Evolutionary conservation across 164 flowering plant species (phyloP).

Genomic region (Aristolochia fimbriata): DNA sequence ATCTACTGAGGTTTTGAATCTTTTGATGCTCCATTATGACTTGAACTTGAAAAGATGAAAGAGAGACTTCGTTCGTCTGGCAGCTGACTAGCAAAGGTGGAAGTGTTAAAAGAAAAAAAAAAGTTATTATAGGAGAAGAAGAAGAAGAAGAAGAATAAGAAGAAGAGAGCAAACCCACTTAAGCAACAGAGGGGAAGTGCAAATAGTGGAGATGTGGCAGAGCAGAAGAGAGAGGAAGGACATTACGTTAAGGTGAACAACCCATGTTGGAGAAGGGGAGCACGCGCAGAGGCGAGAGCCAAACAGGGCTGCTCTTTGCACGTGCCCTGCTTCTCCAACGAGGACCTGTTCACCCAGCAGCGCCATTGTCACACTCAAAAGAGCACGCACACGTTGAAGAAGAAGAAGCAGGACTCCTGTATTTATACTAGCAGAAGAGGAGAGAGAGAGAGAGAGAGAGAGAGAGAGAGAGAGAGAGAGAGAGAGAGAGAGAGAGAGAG

Average conservation of each 20-base stretch:
- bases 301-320: constrained; percentile 30
- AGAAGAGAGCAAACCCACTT: background rate
- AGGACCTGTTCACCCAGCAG: constrained; percentile 33
- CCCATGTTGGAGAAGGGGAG: constrained; percentile 52
- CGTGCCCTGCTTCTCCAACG: constrained; percentile 99
- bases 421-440: background rate
- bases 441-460: background rate
- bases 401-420: background rate
- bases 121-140: background rate
- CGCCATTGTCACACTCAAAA: background rate
- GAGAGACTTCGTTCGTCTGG: too few species aligned
- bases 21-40: too few species aligned
- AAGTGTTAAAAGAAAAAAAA: background rate
- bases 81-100: too few species aligned
- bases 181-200: background rate
- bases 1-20: too few species aligned
- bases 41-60: too few species aligned
- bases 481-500: too few species aligned
- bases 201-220: too few species aligned
- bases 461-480: too few species aligned
- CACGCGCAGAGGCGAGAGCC: constrained; percentile 26
- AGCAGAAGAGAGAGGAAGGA: too few species aligned
- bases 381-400: background rate
- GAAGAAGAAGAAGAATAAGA: background rate
- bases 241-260: constrained; percentile 3